phyloP scores from a whole-genome alignment of 257 asterid species.

The Nicotiana tabacum region DNA sequence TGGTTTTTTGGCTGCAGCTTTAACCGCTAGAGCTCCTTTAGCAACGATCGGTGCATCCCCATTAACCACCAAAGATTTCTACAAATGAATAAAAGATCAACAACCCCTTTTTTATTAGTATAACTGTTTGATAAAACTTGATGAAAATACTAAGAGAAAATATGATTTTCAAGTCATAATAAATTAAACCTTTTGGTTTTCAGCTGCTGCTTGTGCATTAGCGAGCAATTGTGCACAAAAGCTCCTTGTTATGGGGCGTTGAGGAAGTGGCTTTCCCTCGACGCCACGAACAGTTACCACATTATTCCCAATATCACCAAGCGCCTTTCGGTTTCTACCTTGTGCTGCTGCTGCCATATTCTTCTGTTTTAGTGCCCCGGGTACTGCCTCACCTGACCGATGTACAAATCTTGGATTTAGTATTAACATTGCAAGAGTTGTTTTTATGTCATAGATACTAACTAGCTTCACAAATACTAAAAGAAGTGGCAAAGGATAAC shows the following conservation, averaged over 20 bases:
- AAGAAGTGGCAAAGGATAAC: too few species aligned
- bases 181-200: constrained; percentile 21
- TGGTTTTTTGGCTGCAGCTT: constrained; percentile 34
- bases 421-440: background rate
- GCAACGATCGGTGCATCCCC: constrained; percentile 38
- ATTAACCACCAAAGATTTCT: constrained; percentile 34
- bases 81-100: background rate
- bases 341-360: constrained; percentile 44
- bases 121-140: background rate
- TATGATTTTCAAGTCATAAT: constrained; percentile 34
- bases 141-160: constrained; percentile 12
- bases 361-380: constrained; percentile 47
- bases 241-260: constrained; percentile 83
- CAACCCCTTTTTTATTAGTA: background rate
- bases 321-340: constrained; percentile 68
- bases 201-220: constrained; percentile 63
- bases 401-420: background rate
- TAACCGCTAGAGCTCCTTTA: constrained; percentile 10
- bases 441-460: too few species aligned
- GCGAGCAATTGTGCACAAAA: constrained; percentile 84
- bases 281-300: constrained; percentile 46
- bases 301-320: constrained; percentile 87
- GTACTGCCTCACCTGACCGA: constrained; percentile 41
- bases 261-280: constrained; percentile 67
- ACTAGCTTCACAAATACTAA: too few species aligned